phyloP scores from a whole-genome alignment of 148 eudicot genomes.

The Gaultheria prostrata region DNA sequence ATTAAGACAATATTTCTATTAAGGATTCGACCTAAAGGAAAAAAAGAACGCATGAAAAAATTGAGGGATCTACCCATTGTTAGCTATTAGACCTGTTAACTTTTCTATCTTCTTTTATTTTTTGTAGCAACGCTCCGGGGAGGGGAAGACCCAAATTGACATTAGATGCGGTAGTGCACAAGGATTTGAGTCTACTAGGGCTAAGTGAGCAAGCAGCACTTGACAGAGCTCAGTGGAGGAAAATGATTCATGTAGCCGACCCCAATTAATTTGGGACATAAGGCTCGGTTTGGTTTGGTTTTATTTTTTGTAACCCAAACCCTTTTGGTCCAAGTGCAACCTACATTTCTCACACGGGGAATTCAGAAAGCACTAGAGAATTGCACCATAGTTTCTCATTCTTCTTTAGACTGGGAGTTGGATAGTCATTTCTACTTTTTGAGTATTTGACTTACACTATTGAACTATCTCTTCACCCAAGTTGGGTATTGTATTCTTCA shows the following conservation, averaged over 20 bases:
- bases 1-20: not conserved
- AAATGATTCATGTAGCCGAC: too few species aligned
- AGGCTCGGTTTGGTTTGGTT: too few species aligned
- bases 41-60: not conserved
- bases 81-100: not conserved
- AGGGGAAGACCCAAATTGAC: too few species aligned
- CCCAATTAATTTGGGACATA: too few species aligned
- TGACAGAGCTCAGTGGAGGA: too few species aligned
- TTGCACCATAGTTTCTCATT: not conserved
- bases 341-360: not conserved
- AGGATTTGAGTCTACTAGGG: too few species aligned
- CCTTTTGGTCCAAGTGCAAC: not conserved
- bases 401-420: not conserved
- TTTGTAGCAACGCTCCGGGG: too few species aligned
- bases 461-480: not conserved
- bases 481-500: not conserved
- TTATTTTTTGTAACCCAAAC: not conserved
- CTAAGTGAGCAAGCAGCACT: too few species aligned
- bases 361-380: conserved; percentile 4
- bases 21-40: not conserved
- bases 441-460: not conserved
- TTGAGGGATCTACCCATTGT: not conserved
- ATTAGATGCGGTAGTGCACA: too few species aligned
- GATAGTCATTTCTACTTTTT: not conserved
- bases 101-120: not conserved